phyloP scores from a whole-genome alignment of 352 stramenopile species.

The Halophytophthora polymorphica region DNA sequence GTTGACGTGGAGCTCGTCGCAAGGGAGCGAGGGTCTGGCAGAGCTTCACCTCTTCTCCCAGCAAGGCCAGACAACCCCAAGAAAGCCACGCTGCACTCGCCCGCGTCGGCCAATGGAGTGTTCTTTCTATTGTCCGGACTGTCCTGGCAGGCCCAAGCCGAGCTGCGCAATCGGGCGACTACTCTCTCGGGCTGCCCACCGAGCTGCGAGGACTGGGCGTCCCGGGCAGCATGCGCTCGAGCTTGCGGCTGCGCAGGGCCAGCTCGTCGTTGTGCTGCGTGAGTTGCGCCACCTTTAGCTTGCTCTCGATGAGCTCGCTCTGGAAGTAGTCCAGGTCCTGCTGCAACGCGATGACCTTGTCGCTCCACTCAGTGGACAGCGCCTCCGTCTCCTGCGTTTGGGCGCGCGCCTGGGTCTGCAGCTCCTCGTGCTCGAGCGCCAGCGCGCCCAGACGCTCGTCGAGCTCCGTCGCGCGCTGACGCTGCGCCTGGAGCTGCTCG shows the following conservation, averaged over 20 bases:
- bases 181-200: too few species aligned
- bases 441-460: conserved; percentile 42
- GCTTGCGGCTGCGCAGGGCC: conserved; percentile 49
- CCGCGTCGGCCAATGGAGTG: too few species aligned
- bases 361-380: conserved; percentile 29
- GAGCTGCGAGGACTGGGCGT: too few species aligned
- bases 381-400: conserved; percentile 32
- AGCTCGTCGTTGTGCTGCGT: conserved; percentile 77
- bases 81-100: too few species aligned
- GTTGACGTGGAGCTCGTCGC: too few species aligned
- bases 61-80: too few species aligned
- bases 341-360: conserved; percentile 45
- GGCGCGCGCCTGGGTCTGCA: conserved; percentile 37
- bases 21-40: too few species aligned
- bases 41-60: too few species aligned
- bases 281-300: conserved; percentile 77
- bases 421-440: conserved; percentile 51
- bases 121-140: too few species aligned
- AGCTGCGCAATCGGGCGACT: too few species aligned
- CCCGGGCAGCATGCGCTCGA: too few species aligned
- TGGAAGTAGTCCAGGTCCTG: conserved; percentile 85
- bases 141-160: too few species aligned
- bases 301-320: conserved; percentile 76
- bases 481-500: conserved; percentile 44
- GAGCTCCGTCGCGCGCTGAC: conserved; percentile 32